These are phyloP conservation scores for Oenanthe javanica DNA, from an alignment of 140 eudicot species.

Conservation along the genomic window DNA sequence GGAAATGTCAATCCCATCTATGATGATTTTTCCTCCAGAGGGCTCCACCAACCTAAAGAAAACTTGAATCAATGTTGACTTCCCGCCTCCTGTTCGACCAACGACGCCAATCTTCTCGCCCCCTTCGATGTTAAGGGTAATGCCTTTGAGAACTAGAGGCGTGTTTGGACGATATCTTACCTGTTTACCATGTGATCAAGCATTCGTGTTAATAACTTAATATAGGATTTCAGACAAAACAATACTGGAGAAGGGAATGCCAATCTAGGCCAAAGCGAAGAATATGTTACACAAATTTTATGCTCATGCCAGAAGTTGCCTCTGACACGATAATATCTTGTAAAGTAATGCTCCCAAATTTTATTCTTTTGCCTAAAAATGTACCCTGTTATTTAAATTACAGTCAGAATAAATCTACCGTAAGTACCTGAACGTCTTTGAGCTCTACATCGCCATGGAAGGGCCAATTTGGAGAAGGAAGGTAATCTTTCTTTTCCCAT, in stretches of 20 bases:
- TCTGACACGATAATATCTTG: background rate
- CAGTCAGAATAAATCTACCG: background rate
- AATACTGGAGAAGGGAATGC: background rate
- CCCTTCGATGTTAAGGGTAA: slow-evolving; percentile 59
- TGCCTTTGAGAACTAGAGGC: slow-evolving; percentile 77
- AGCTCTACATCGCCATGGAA: slow-evolving; percentile 70
- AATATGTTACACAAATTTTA: background rate
- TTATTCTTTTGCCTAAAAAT: background rate
- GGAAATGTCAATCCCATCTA: slow-evolving; percentile 73
- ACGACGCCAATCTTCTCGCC: slow-evolving; percentile 96
- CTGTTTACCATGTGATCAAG: slow-evolving; percentile 30
- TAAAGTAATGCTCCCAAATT: background rate
- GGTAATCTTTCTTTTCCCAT: slow-evolving; percentile 61
- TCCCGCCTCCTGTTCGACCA: slow-evolving; percentile 97
- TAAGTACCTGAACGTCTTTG: slow-evolving; percentile 62
- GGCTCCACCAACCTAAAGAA: slow-evolving; percentile 92
- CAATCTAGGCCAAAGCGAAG: background rate
- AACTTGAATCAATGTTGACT: slow-evolving; percentile 86
- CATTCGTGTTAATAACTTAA: background rate
- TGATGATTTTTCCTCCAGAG: slow-evolving; percentile 56
- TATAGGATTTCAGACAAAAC: background rate
- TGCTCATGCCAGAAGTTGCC: background rate
- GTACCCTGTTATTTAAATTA: background rate
- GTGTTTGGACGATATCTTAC: slow-evolving; percentile 90
- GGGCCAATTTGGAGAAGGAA: slow-evolving; percentile 83